Conservation (phyloP, 2,329 filamentous ascomycete genomes). For the Cryphonectria naterciae region DNA sequence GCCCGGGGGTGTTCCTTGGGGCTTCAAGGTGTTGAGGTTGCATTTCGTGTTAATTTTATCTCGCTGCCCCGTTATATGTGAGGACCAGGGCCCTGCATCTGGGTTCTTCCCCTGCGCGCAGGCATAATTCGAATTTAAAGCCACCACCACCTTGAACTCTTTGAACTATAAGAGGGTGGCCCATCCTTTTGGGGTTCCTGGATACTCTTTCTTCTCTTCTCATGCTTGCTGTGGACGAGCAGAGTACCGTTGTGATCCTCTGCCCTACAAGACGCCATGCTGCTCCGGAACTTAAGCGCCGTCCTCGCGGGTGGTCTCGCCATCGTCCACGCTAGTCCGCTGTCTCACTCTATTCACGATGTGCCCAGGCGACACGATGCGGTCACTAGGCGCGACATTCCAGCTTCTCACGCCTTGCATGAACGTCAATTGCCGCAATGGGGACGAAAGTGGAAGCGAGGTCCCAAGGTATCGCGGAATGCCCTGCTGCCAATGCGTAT, state of each 20-base stretch:
- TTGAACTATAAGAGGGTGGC: not conserved
- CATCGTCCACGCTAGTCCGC: slow-evolving; percentile 10
- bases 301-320: slow-evolving; percentile 19
- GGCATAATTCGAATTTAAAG: not conserved
- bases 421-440: slow-evolving; percentile 36
- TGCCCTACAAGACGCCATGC: not conserved
- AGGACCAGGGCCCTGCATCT: not conserved
- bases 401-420: slow-evolving; percentile 35
- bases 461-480: slow-evolving; percentile 32
- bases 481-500: slow-evolving; percentile 40
- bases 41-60: not conserved
- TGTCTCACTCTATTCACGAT: slow-evolving; percentile 18
- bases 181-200: not conserved
- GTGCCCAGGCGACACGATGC: slow-evolving; percentile 13
- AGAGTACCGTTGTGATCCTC: not conserved
- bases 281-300: slow-evolving; percentile 16
- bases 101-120: too few species aligned
- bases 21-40: not conserved
- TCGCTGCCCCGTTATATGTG: not conserved
- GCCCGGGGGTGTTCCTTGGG: not conserved
- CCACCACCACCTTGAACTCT: not conserved
- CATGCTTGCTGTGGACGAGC: not conserved
- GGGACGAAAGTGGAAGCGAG: slow-evolving; percentile 35
- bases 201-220: not conserved
- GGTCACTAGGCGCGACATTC: slow-evolving; percentile 25